These are phyloP conservation scores for Silene noctiflora DNA, from an alignment of 179 eudicot species.

Conservation along the genomic window DNA sequence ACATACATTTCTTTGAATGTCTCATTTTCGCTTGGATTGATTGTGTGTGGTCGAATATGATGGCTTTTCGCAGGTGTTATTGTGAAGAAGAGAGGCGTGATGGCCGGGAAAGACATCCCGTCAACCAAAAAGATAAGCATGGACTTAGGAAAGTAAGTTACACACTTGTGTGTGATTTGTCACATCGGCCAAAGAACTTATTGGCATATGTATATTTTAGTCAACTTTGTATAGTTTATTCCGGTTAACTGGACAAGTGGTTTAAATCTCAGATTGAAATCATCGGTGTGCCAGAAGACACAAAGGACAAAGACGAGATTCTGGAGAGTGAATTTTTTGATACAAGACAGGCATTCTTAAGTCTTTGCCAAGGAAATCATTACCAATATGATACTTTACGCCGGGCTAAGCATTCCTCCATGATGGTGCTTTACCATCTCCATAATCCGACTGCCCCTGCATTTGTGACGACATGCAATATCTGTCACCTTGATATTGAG, in stretches of 20 bases:
- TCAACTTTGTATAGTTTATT: not conserved
- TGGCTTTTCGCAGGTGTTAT: slow-evolving; percentile 58
- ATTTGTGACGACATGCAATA: slow-evolving; percentile 74
- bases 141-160: slow-evolving; percentile 53
- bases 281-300: slow-evolving; percentile 62
- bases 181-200: not conserved
- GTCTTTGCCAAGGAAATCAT: slow-evolving; percentile 98
- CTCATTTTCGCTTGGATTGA: not conserved
- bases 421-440: slow-evolving; percentile 98
- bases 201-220: not conserved
- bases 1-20: not conserved
- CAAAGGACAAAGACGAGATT: slow-evolving; percentile 84
- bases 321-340: slow-evolving; percentile 95
- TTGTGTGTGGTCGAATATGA: not conserved
- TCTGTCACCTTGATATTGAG: slow-evolving; percentile 82
- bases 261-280: slow-evolving; percentile 57
- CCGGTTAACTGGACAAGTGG: slow-evolving; percentile 17
- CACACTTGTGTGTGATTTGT: not conserved
- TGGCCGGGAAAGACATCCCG: slow-evolving; percentile 78
- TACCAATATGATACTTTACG: slow-evolving; percentile 96
- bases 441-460: slow-evolving; percentile 99
- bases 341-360: slow-evolving; percentile 89
- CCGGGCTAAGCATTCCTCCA: slow-evolving; percentile 96
- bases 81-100: slow-evolving; percentile 70
- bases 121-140: slow-evolving; percentile 69